Conservation (phyloP, 208 protist species). For the Ichthyophonus hoferi region DNA sequence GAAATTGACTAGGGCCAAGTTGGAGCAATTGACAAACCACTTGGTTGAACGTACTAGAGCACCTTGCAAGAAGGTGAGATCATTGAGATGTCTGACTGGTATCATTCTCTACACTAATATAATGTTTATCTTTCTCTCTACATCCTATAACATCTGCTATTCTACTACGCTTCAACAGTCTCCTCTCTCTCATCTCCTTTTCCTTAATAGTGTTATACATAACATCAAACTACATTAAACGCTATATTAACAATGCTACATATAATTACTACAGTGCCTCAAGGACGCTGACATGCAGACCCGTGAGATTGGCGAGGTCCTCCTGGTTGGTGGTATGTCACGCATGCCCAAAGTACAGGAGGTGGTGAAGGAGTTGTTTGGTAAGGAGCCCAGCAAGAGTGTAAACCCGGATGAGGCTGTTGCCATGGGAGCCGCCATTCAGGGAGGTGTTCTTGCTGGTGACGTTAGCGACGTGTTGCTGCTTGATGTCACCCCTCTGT, state of each 20-base stretch:
- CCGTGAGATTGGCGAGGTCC: conserved; percentile 88
- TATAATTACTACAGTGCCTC: conserved; percentile 40
- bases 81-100: too few relatives aligned
- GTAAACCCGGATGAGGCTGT: conserved; percentile 99
- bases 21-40: conserved; percentile 74
- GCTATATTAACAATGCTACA: neutral
- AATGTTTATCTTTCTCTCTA: too few relatives aligned
- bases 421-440: conserved; percentile 96
- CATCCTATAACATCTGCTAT: too few relatives aligned
- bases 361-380: conserved; percentile 81
- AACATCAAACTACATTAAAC: neutral
- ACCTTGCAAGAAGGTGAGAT: conserved; percentile 75
- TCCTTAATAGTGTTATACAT: conserved; percentile 52
- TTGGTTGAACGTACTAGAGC: conserved; percentile 76
- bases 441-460: conserved; percentile 82
- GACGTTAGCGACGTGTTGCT: conserved; percentile 88
- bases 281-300: conserved; percentile 74
- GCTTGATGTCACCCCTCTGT: conserved; percentile 96
- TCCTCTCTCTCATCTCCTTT: too few relatives aligned
- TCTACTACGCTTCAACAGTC: too few relatives aligned
- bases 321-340: conserved; percentile 91
- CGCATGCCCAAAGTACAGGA: conserved; percentile 89
- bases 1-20: conserved; percentile 79
- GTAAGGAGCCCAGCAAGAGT: conserved; percentile 83
- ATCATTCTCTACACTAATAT: too few relatives aligned